Evolutionary conservation across 2,329 filamentous ascomycete species (phyloP).

Genomic region (Fusarium cyanostomum): DNA sequence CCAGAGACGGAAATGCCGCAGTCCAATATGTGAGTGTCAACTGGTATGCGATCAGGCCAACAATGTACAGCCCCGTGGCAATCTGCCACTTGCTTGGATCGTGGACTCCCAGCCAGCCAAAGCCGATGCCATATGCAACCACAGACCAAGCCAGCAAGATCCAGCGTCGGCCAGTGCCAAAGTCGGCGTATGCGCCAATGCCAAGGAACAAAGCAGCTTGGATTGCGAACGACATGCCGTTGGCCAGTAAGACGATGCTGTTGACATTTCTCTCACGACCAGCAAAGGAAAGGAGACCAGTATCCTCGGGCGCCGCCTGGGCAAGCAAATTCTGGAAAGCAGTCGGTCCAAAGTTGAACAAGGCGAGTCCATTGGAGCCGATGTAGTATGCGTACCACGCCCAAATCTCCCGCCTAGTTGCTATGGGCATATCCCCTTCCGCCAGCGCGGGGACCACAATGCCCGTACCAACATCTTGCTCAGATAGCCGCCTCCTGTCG

Average conservation of each 20-base stretch:
- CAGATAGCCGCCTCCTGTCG: not conserved
- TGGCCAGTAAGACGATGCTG: constrained; percentile 71
- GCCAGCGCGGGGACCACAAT: constrained; percentile 17
- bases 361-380: constrained; percentile 69
- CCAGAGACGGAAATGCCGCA: constrained; percentile 60
- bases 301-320: constrained; percentile 65
- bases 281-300: constrained; percentile 62
- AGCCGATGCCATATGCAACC: constrained; percentile 70
- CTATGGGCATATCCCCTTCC: constrained; percentile 25
- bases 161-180: constrained; percentile 70
- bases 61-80: constrained; percentile 70
- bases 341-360: constrained; percentile 72
- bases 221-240: constrained; percentile 74
- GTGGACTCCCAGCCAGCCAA: constrained; percentile 74
- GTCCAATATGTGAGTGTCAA: constrained; percentile 76
- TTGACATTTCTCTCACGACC: constrained; percentile 68
- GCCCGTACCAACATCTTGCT: constrained; percentile 13
- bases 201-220: constrained; percentile 67
- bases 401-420: constrained; percentile 35
- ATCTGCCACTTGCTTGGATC: constrained; percentile 66
- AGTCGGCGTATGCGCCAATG: constrained; percentile 67
- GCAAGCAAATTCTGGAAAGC: constrained; percentile 72
- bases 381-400: constrained; percentile 64
- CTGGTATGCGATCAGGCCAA: constrained; percentile 73
- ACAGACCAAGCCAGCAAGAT: constrained; percentile 70